Evolutionary conservation across 2,329 filamentous ascomycete genomes (phyloP), one percentile per base, ranked within the genome.

Genomic region (Colletotrichum sojae): DNA sequence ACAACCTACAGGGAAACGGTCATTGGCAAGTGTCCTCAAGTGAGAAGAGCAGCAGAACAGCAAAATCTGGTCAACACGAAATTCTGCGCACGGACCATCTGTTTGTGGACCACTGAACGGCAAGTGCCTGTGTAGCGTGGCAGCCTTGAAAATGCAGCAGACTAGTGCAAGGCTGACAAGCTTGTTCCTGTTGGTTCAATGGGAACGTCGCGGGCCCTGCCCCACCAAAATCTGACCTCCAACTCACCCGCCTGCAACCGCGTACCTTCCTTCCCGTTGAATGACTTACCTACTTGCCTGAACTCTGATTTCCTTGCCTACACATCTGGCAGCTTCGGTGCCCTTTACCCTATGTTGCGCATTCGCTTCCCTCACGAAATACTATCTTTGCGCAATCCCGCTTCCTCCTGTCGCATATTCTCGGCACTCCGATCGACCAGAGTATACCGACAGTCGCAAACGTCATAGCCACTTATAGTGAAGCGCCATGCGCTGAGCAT

Each of bases 91-190:
- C 62, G 13, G 63, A 43, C 67, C 67, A 67, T 39, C 13, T 56
- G 63, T 67, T 69, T 69, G 63, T 56, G 63, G 63, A 53, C 54
- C 10, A 31, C 18, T 18, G 31, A 3, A 40, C 22, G 55, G 64
- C 55, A 60, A 55, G 55, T 27, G 55, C 40, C 54, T 16, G 45
- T 5, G 49, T 36, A 61, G 48, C 48, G 48, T 61, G 58, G 59
- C 51, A 67, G 67, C 64, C 67, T 63, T 54, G 64, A 25, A 22
- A 25, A 57, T 40, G 25, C 45, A 58, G 22, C 20, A 31, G 51
- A 56, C 67, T 63, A 68, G 57, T 59, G 58, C 63, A 58, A 70
- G 67, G 67, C 67, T 70, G 57, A 56, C 18, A 68, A 63, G 43
- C 48, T 63, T 31, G 20, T 12, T 51, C 54, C n/a, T 66, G 62